phyloP scores from a whole-genome alignment of 495 filamentous ascomycete species.

The Xylaria flabelliformis region DNA sequence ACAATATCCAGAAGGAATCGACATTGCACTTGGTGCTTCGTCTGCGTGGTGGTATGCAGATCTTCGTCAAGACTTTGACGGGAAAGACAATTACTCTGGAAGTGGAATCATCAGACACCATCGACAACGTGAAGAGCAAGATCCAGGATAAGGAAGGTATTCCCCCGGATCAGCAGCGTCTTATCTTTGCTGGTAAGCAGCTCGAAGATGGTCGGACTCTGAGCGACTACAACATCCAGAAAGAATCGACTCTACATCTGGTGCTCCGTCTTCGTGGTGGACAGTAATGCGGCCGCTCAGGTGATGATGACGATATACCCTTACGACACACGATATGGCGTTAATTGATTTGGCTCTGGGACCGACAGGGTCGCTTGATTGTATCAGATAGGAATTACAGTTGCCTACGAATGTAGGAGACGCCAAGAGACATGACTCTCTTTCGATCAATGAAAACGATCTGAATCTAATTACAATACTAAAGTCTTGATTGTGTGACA shows the following conservation, averaged over 20 bases:
- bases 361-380: constrained; percentile 21
- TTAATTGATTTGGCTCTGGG: constrained; percentile 33
- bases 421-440: constrained; percentile 22
- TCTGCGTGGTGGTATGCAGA: constrained; percentile 97
- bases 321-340: constrained; percentile 32
- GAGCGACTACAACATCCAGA: constrained; percentile 93
- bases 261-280: constrained; percentile 88
- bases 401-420: not conserved
- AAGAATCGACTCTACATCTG: constrained; percentile 87
- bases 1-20: constrained; percentile 99
- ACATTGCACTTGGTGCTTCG: constrained; percentile 97
- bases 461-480: not conserved
- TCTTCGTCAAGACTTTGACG: constrained; percentile 92
- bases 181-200: constrained; percentile 93
- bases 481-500: not conserved
- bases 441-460: constrained; percentile 11
- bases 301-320: constrained; percentile 35
- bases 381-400: constrained; percentile 29
- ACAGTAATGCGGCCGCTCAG: constrained; percentile 55
- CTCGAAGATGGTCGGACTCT: constrained; percentile 84
- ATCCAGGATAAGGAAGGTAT: constrained; percentile 95
- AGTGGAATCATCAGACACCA: constrained; percentile 87
- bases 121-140: constrained; percentile 92
- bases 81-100: constrained; percentile 94
- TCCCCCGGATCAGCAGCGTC: constrained; percentile 85